Conservation (phyloP, 345 rosid species). For the Arabidopsis thaliana region TAIR10.1 NC_003070.9:20254501-20255000, state of each 20-base stretch:
- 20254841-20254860: neutral
- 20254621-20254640: neutral
- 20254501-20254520: conserved; percentile 7
- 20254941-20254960: neutral
- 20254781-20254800: neutral
- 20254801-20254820: neutral
- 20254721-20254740: neutral
- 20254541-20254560: neutral
- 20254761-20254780: neutral
- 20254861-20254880: neutral
- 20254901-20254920: no score
- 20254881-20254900: neutral
- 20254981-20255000: neutral
- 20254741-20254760: neutral
- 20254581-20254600: conserved; percentile 1
- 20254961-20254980: neutral
- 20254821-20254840: neutral
- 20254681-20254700: neutral
- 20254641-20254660: neutral
- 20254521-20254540: conserved; percentile 2
- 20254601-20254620: neutral
- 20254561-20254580: neutral
- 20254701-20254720: neutral
- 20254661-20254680: neutral
- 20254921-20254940: neutral